These are phyloP conservation scores for Capsella rubella DNA, from an alignment of 441 rosid genomes.

Conservation along the genomic window DNA sequence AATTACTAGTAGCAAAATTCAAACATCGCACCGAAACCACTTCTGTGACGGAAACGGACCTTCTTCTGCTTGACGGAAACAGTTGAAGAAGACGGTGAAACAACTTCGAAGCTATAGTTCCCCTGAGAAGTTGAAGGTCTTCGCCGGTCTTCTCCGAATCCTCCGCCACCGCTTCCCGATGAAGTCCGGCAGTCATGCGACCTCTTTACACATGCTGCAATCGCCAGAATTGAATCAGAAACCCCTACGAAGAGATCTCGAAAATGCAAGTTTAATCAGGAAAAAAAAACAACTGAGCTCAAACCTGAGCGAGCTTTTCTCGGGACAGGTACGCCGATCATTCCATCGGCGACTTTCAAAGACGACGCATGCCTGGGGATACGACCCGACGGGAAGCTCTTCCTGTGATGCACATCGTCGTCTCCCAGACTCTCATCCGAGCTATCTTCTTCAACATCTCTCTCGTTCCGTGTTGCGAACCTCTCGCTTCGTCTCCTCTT, in stretches of 20 bases:
- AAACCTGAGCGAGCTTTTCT: constrained; percentile 99
- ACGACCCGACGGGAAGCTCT: constrained; percentile 66
- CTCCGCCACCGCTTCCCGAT: constrained; percentile 53
- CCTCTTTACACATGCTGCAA: constrained; percentile 84
- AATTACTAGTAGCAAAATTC: not conserved
- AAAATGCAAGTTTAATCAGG: not conserved
- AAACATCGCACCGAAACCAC: not conserved
- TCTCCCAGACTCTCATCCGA: constrained; percentile 81
- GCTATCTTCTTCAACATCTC: constrained; percentile 60
- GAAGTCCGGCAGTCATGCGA: constrained; percentile 80
- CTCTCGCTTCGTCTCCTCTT: constrained; percentile 84
- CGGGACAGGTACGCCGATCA: constrained; percentile 96
- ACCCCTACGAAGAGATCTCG: not conserved
- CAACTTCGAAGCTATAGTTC: constrained; percentile 66
- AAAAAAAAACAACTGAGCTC: constrained; percentile 40
- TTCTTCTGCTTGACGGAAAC: constrained; percentile 75
- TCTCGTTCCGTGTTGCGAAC: constrained; percentile 54
- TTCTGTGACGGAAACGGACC: constrained; percentile 48
- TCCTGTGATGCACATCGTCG: constrained; percentile 61
- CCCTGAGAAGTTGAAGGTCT: constrained; percentile 79
- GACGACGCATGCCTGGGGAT: constrained; percentile 52
- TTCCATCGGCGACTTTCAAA: constrained; percentile 80
- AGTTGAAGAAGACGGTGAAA: constrained; percentile 82
- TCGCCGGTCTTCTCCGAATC: constrained; percentile 62
- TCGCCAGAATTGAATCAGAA: not conserved